Evolutionary conservation across 2,329 filamentous ascomycete species (phyloP), one percentile per base, ranked within the genome.

Genomic region (Fusarium napiforme): DNA sequence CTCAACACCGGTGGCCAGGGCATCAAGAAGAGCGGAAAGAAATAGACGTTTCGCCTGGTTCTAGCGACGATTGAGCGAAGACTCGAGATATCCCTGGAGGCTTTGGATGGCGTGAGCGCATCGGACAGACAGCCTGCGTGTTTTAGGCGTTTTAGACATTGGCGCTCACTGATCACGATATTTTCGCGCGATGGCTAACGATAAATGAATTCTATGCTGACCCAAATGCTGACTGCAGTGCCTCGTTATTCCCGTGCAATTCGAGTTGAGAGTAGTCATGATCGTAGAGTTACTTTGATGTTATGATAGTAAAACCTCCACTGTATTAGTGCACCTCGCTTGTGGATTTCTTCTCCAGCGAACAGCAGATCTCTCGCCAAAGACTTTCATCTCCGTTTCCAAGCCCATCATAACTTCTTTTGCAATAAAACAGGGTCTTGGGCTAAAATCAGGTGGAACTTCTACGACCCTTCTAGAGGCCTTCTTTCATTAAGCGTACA

Each of bases 21-120:
- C 72, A 97, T 98, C 87, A 98, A 98, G 92, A 98, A 97, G 90
- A 96, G 93, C 71, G 95, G 95, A 84, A 97, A 98, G 93, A 97
- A 98, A 92, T 97, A 88, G 85, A 78, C 50, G 60, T 55, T 39
- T 59, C 58, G 53, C 49, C 16, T 50, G 36, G 26, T 42, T 28
- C 42, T 46, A 53, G 50, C 37, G 56, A 53, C 28, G 30, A 59
- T 23, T 14, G 57, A 67, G 53, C 28, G 42, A 67, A 59, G 57
- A 23, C 30, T 52, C 55, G 56, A 49, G 58, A 63, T 26, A 49
- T 49, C 52, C 45, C 30, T 75, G 59, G 42, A n/a, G 47, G 56
- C 59, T 67, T 63, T 45, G 39, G 61, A 75, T 65, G 74, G 75
- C 72, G 67, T 60, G 60, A 70, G 75, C 62, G 64, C 68, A 63